Base-by-base conservation (phyloP, 2,329 filamentous ascomycete genomes). In the Phoma sp. region DNA sequence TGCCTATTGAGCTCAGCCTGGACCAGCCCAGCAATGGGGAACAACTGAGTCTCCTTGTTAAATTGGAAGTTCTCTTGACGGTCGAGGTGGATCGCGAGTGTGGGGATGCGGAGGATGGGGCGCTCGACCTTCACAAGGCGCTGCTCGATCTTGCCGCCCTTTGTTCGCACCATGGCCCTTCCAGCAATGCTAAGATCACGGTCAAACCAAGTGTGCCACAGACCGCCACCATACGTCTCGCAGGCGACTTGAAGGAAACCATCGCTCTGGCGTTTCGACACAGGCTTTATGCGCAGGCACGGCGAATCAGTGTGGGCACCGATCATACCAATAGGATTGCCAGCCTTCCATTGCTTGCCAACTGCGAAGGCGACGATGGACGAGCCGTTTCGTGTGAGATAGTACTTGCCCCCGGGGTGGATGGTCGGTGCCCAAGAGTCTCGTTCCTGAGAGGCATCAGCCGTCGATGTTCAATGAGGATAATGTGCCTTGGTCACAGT, bases 131-230 rank as follows among this genome's bases (percentile, higher is more conserved):
- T 95, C 77, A 98, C 86, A 51, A 99, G 83, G 76, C 89, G 93
- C 77, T 92, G 89, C 58, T 87, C 85, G 61, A 96, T 90, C 60
- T 84, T 87, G 45, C 90, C 91, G 53, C 90, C 84, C 39, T 83
- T 83, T 52, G 87, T 87, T 65, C 84, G 87, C 50, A 95, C 90
- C 81, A 98, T 88, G 12, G 91, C 91, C 55, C 95, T 85, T 7
- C 95, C 95, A 26, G 95, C 95, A 47, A 98, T 87, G 66, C 91
- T 90, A 58, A 99, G 80, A 74, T 99, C 95, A 43, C 95, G 88
- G 75, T 99, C 95, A 72, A 99, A 99, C 95, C 87, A 99, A 39
- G 91, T 96, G 77, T 97, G 93, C 93, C 93, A 98, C 69, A 98
- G 88, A 50, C 95, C 95, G 57, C 95, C 95, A 47, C 95, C 95